Evolutionary conservation across 805 yeast species (phyloP).

Genomic region (Millerago galiae): DNA sequence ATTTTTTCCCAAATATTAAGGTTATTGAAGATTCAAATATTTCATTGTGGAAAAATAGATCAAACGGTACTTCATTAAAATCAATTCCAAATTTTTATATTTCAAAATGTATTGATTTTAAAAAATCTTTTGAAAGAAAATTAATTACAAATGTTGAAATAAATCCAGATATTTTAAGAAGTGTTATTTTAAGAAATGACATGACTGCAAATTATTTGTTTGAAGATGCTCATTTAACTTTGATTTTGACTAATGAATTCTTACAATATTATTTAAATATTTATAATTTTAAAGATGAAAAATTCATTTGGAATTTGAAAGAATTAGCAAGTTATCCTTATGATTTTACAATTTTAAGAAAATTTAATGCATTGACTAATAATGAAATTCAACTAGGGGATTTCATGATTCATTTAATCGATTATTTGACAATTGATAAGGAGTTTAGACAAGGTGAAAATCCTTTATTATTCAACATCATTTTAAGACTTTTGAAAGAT

Average conservation of each 20-base stretch:
- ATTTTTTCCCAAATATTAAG: neutral
- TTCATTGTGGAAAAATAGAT: neutral
- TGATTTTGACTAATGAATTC: slow-evolving; percentile 1
- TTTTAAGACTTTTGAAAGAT: slow-evolving; percentile 8
- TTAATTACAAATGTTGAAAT: neutral
- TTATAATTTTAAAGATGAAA: neutral
- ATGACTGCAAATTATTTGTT: slow-evolving; percentile 1
- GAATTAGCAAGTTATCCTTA: neutral
- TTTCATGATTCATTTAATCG: slow-evolving; percentile 2
- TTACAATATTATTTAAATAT: neutral
- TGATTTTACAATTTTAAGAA: slow-evolving; percentile 1
- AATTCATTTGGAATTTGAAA: neutral
- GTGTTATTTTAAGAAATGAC: slow-evolving; percentile 7
- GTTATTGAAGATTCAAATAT: neutral
- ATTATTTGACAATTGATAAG: slow-evolving; percentile 1
- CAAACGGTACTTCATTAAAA: neutral
- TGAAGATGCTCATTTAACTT: slow-evolving; percentile 1
- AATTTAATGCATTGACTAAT: slow-evolving; percentile 1
- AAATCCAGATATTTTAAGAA: slow-evolving; percentile 10
- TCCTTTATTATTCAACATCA: slow-evolving; percentile 7
- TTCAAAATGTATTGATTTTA: slow-evolving; percentile 4
- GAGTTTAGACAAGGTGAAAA: neutral
- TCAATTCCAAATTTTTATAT: slow-evolving; percentile 3
- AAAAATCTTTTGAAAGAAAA: slow-evolving; percentile 1
- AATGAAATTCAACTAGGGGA: slow-evolving; percentile 5